Evolutionary conservation across 2,329 filamentous ascomycete species (phyloP).

Genomic region (Fusarium sp.): DNA sequence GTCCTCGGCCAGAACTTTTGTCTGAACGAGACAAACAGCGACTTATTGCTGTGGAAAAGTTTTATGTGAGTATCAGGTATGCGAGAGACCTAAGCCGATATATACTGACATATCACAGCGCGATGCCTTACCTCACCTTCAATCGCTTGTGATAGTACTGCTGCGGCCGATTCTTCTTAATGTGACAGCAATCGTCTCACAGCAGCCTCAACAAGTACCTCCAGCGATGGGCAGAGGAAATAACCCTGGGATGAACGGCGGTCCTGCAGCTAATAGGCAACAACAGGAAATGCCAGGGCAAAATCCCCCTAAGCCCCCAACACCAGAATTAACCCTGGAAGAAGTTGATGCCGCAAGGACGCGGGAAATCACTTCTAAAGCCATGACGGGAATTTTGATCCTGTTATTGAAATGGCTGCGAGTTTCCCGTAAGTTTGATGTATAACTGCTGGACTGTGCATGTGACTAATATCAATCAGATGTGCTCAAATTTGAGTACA

Average conservation of each 20-base stretch:
- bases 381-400: constrained; percentile 87
- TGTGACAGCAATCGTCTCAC: constrained; percentile 83
- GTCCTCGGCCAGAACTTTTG: constrained; percentile 61
- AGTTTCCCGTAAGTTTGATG: constrained; percentile 80
- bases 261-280: constrained; percentile 49
- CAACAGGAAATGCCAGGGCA: constrained; percentile 50
- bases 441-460: neutral
- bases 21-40: constrained; percentile 70
- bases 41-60: constrained; percentile 79
- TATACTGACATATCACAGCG: constrained; percentile 60
- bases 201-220: constrained; percentile 63
- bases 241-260: constrained; percentile 57
- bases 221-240: constrained; percentile 56
- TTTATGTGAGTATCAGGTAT: constrained; percentile 76
- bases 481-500: constrained; percentile 93
- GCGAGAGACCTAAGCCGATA: neutral
- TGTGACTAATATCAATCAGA: constrained; percentile 63
- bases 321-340: constrained; percentile 69
- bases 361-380: constrained; percentile 90
- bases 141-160: constrained; percentile 92
- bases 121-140: constrained; percentile 83
- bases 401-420: constrained; percentile 97
- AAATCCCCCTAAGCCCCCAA: constrained; percentile 50
- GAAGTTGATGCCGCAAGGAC: constrained; percentile 85
- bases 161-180: constrained; percentile 89